phyloP scores from a whole-genome alignment of 2,329 filamentous ascomycete genomes.

The Aspergillus aculeatus region DNA sequence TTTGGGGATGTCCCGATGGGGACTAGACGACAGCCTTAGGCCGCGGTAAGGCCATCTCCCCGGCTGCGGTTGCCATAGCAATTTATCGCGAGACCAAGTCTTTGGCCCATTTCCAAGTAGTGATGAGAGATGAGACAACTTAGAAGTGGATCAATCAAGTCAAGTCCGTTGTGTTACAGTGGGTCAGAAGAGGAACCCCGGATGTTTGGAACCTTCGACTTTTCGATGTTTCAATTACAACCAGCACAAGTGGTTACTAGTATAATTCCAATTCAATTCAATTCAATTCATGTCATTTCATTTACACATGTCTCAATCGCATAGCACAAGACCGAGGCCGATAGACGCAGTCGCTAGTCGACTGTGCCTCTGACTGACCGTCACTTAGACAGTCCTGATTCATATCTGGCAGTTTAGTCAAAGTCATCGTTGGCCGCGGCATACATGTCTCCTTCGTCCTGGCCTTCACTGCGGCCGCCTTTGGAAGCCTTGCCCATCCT shows the following conservation, averaged over 20 bases:
- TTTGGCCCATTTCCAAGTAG: too few species aligned
- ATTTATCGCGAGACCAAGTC: conserved; percentile 12
- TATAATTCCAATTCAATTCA: background rate
- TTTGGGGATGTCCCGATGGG: conserved; percentile 29
- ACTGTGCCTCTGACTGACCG: background rate
- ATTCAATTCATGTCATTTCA: background rate
- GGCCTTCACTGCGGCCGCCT: conserved; percentile 21
- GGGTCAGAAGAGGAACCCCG: background rate
- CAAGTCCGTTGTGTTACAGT: background rate
- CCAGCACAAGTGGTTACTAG: background rate
- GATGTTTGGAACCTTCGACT: background rate
- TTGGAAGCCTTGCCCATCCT: conserved; percentile 20
- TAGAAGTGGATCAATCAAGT: background rate
- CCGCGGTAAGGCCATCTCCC: conserved; percentile 8
- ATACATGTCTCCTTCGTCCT: conserved; percentile 31
- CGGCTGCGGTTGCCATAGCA: conserved; percentile 30
- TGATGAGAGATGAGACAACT: background rate
- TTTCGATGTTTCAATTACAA: background rate
- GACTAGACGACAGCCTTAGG: conserved; percentile 21
- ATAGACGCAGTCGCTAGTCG: background rate
- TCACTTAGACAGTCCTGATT: background rate
- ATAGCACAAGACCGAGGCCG: background rate
- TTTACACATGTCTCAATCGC: background rate
- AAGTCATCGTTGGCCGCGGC: conserved; percentile 33
- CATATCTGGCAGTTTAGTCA: conserved; percentile 19